Percentiles rank a stretch among this genome's conserved stretches.
Evolutionary conservation across 2,329 filamentous ascomycete species (phyloP).

Genomic region (Grosmannia huntii): DNA sequence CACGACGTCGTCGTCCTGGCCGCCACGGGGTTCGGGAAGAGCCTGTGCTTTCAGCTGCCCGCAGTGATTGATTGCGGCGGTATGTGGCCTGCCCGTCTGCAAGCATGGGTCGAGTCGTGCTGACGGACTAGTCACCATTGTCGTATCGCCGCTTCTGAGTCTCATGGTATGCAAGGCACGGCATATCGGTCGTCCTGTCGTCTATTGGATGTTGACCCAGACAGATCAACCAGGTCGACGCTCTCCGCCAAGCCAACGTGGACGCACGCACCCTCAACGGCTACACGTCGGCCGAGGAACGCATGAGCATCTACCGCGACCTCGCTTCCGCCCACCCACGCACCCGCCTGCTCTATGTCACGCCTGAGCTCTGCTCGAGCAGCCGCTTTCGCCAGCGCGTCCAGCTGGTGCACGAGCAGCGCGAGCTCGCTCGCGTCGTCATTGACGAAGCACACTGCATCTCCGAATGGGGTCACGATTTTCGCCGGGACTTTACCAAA

Average conservation of each 20-base stretch:
- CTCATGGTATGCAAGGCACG: no score
- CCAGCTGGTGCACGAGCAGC: conserved; percentile 61
- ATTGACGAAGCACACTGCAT: conserved; percentile 96
- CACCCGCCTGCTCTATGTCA: conserved; percentile 80
- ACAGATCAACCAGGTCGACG: conserved; percentile 83
- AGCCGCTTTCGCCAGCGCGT: conserved; percentile 66
- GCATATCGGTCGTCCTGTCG: no score
- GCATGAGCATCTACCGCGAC: conserved; percentile 60
- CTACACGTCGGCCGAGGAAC: conserved; percentile 54
- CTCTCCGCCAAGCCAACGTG: conserved; percentile 61
- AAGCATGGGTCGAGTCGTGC: no score
- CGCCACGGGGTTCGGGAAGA: conserved; percentile 64
- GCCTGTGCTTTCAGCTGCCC: conserved; percentile 75
- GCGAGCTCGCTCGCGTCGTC: conserved; percentile 74
- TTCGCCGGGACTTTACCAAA: conserved; percentile 81
- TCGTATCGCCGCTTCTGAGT: no score
- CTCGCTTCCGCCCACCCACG: conserved; percentile 77
- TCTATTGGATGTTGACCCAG: no score
- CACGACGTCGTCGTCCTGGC: conserved; percentile 60
- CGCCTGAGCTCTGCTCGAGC: conserved; percentile 73
- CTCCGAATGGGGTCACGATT: conserved; percentile 96
- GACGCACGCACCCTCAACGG: conserved; percentile 80
- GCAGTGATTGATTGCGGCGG: conserved; percentile 71
- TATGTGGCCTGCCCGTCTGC: conserved; percentile 12
- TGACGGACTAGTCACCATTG: no score